phyloP scores from a whole-genome alignment of 2,329 filamentous ascomycete species.

The Diaporthe vexans region DNA sequence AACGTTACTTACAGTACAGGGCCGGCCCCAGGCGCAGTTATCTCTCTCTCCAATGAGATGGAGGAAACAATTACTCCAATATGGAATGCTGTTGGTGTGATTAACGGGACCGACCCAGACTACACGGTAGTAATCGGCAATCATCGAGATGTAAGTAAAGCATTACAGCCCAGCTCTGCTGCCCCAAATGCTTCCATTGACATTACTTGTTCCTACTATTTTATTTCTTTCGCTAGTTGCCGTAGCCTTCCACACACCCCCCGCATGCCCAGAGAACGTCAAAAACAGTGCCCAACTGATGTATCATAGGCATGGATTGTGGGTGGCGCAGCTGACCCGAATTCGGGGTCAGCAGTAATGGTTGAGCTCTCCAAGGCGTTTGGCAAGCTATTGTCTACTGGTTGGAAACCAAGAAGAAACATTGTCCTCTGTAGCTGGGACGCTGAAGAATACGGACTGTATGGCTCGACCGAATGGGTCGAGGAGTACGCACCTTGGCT shows the following conservation, averaged over 20 bases:
- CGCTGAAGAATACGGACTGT: constrained; percentile 86
- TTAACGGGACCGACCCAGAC: constrained; percentile 90
- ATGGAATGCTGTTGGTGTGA: constrained; percentile 93
- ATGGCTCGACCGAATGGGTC: constrained; percentile 94
- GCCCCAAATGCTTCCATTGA: no score
- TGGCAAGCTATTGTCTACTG: constrained; percentile 76
- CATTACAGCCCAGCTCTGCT: background rate
- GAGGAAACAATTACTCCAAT: constrained; percentile 68
- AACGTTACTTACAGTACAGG: constrained; percentile 20
- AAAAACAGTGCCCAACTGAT: background rate
- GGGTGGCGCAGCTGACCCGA: constrained; percentile 87
- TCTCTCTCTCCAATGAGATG: constrained; percentile 8
- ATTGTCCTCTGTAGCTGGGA: constrained; percentile 86
- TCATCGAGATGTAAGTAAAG: constrained; percentile 56
- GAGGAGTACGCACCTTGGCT: constrained; percentile 92
- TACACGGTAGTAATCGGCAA: constrained; percentile 86
- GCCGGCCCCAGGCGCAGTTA: background rate
- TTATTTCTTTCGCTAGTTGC: background rate
- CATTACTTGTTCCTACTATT: background rate
- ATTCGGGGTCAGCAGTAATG: constrained; percentile 82
- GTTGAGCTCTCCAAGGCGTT: constrained; percentile 84
- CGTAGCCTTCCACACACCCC: background rate
- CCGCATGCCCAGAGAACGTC: background rate
- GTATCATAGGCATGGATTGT: constrained; percentile 72
- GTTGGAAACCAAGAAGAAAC: constrained; percentile 83